Evolutionary conservation across 1,284 basidiomycete genomes (phyloP), one percentile per base, ranked within the genome.

Genomic region (Agaricales sp.): DNA sequence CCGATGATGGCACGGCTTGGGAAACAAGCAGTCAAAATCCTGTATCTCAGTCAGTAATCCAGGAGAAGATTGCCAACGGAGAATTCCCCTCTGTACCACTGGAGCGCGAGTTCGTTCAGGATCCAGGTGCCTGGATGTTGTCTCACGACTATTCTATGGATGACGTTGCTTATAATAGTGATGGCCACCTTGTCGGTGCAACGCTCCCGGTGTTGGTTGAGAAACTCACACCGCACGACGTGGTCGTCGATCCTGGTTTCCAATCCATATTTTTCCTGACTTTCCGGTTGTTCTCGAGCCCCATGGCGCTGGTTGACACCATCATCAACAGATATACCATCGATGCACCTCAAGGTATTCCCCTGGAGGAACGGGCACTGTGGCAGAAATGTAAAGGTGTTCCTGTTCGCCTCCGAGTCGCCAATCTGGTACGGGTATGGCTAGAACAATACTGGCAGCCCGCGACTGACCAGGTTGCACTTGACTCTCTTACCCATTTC

Each of bases 191-290:
- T 18, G 87, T 94, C 4, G 94, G 94, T 21, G 96, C 92, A 1
- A 93, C 92, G 1, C 70, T 99, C 50, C 74, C 77, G 13, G 93
- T 87, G 1, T 72, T 99, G 39, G 84, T 98, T 6, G 93, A 95
- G 67, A 92, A 90, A 68, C 87, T 99, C 83, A 95, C 94, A n/a
- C 90, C 93, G 2, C 90, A 95, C 60, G 91, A 93, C 59, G 83
- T 83, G 45, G 78, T 90, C 46, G 87, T 90, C 24, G 93, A 98
- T 58, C 73, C 84, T 14, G 80, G 80, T 0, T 93, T 97, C 61
- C 77, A 84, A 20, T 80, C 83, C 1, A 86, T 94, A 14, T 98
- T 99, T 71, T 95, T 94, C 74, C 72, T 94, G 60, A 96, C 93
- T 1, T 99, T 99, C 74, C 80, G 95, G n/a, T 68, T 97, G 54